Base-by-base conservation (phyloP, 164 flowering plant genomes). In the Brasenia schreberi region DNA sequence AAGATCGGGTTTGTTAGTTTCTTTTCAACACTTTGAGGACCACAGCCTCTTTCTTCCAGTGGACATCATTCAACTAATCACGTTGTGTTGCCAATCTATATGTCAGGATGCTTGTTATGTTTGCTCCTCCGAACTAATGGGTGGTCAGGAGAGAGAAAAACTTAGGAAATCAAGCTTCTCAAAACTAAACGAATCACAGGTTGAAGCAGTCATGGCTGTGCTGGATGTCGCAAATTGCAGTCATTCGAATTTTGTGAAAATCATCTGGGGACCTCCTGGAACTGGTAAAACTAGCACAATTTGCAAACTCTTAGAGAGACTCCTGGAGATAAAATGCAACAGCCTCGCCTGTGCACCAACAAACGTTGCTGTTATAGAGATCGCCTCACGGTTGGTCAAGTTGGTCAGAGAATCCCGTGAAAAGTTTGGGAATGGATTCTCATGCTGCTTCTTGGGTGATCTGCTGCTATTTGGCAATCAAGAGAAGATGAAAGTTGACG, bases 191-290 rank as follows among this genome's bases (percentile, higher is more conserved):
- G 73, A 80, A 5, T 89, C 94, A 3, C 97, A 91, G 73, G 33
- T 0, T 0, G 59, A 62, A 17, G 88, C 96, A 49, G 74, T 91
- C 19, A 10, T 62, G 0, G 65, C 72, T 42, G 77, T 81, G 64
- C 66, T 88, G 59, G 3, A 49, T 10, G 64, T 56, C 27, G 14
- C 72, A 27, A 65, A 75, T 1, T 84, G 86, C 63, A 7, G 62
- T 6, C 85, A 84, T 64, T 71, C 68, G 67, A 56, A 81, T 33
- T 62, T 77, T 12, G 72, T 83, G 7, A 73, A 84, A 59, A 87
- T 86, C 42, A 77, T 90, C 18, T 84, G 95, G 90, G 97, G 97
- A 3, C 95, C 95, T 0, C 92, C 94, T 0, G 97, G 94, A 6
- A 87, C 96, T 0, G 96, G 96, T 9, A 90, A 90, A 56, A 90